Percentiles rank a stretch among this genome's conserved stretches.
These are phyloP conservation scores for Macadamia integrifolia DNA, from an alignment of 164 flowering plant species.

Conservation along the genomic window DNA sequence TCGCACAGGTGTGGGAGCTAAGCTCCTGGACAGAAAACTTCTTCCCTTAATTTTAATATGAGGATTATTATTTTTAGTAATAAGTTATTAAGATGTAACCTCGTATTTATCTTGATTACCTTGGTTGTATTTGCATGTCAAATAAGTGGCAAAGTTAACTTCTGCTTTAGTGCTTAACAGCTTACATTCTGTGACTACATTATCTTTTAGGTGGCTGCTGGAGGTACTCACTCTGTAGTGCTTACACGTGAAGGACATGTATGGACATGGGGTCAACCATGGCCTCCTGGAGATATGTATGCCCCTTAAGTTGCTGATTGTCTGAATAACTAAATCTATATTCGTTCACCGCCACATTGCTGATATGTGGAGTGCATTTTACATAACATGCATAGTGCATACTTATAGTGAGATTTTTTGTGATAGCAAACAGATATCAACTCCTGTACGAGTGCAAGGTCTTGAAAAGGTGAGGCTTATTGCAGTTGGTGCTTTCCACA, in stretches of 20 bases:
- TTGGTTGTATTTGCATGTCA: background rate
- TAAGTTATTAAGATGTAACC: background rate
- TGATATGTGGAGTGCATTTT: background rate
- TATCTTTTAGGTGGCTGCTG: slow-evolving; percentile 87
- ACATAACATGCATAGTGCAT: background rate
- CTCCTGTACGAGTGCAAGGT: slow-evolving; percentile 95
- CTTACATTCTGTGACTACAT: slow-evolving; percentile 9
- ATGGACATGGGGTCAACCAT: slow-evolving; percentile 99
- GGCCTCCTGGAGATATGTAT: slow-evolving; percentile 99
- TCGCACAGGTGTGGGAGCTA: too few relatives aligned
- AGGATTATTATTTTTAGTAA: too few relatives aligned
- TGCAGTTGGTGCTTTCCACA: slow-evolving; percentile 98
- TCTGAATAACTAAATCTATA: background rate
- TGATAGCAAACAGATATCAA: slow-evolving; percentile 81
- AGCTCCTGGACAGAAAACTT: too few relatives aligned
- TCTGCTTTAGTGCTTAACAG: background rate
- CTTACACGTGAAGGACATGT: slow-evolving; percentile 96
- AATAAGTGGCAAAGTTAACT: background rate
- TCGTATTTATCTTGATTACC: background rate
- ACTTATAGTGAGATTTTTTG: slow-evolving; percentile 3
- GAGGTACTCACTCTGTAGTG: slow-evolving; percentile 98
- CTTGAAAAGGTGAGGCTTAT: slow-evolving; percentile 82
- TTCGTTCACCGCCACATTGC: background rate
- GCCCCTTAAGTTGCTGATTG: slow-evolving; percentile 5
- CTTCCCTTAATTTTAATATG: too few relatives aligned